A percentile compares a stretch with the other conserved stretches of the same genome.
These are phyloP conservation scores for Nymphaea colorata DNA, from an alignment of 164 flowering plant species.

Conservation along the genomic window DNA sequence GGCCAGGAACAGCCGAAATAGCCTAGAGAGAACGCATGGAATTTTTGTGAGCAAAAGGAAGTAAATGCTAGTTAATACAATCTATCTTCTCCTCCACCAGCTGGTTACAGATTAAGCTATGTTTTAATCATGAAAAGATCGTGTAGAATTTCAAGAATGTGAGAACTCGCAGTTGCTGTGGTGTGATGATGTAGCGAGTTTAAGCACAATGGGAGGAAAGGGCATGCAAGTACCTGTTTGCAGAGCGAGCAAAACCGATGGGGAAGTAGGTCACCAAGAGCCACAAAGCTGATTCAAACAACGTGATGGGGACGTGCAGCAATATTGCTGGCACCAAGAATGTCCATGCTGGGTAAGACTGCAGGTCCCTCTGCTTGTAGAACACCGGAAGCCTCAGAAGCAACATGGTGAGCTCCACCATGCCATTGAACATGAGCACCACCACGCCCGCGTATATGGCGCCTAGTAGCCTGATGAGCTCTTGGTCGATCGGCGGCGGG, in stretches of 20 bases:
- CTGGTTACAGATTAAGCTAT: not conserved
- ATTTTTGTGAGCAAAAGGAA: not conserved
- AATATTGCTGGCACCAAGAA: constrained; percentile 38
- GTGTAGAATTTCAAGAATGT: too few species aligned
- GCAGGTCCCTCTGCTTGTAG: constrained; percentile 43
- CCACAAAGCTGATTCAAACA: constrained; percentile 46
- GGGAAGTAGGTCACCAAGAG: constrained; percentile 38
- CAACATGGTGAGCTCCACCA: constrained; percentile 44
- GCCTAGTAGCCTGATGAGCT: constrained; percentile 12
- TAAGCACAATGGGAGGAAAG: constrained; percentile 7
- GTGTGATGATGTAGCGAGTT: too few species aligned
- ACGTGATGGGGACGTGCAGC: constrained; percentile 36
- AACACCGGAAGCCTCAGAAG: constrained; percentile 39
- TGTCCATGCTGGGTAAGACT: constrained; percentile 56
- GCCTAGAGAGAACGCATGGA: constrained; percentile 17
- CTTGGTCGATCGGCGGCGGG: constrained; percentile 14
- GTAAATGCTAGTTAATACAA: not conserved
- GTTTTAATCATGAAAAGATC: too few species aligned
- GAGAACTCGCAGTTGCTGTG: too few species aligned
- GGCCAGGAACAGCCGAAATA: constrained; percentile 40
- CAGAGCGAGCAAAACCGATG: constrained; percentile 48
- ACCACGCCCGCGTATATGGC: constrained; percentile 45
- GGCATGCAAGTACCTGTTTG: constrained; percentile 43
- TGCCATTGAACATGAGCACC: constrained; percentile 46
- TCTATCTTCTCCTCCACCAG: not conserved